phyloP scores from a whole-genome alignment of 371 early-diverging fungal genomes.

The Mucor saturninus region DNA sequence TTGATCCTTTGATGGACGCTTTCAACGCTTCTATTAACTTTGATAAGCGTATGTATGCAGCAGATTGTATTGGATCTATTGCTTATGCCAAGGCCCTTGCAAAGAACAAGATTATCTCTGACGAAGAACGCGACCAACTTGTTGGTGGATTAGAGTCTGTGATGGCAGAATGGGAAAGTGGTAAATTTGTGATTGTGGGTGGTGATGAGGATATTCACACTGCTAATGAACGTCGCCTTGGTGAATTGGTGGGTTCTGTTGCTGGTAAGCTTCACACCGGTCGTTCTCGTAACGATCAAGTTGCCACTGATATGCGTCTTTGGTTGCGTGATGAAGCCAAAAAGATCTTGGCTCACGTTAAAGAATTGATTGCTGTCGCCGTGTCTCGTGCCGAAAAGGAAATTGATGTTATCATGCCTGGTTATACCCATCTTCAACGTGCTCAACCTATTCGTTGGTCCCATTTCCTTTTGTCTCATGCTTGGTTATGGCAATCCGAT shows the following conservation, averaged over 20 bases:
- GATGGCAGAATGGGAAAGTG: constrained; percentile 81
- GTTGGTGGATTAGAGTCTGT: constrained; percentile 79
- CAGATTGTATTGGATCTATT: constrained; percentile 87
- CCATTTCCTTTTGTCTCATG: constrained; percentile 87
- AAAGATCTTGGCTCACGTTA: constrained; percentile 65
- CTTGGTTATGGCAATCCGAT: constrained; percentile 90
- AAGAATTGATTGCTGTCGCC: constrained; percentile 74
- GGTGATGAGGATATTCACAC: constrained; percentile 98
- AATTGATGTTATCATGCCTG: constrained; percentile 93
- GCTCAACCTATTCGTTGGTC: constrained; percentile 98
- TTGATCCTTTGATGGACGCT: constrained; percentile 94
- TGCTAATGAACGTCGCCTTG: constrained; percentile 95
- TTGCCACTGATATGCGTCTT: constrained; percentile 96
- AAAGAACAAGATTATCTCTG: constrained; percentile 75
- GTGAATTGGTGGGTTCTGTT: constrained; percentile 89
- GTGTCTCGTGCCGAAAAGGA: constrained; percentile 85
- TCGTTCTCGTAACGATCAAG: constrained; percentile 94
- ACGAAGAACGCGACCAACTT: constrained; percentile 73
- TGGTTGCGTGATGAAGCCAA: constrained; percentile 87
- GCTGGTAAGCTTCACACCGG: constrained; percentile 98
- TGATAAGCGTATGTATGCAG: constrained; percentile 90
- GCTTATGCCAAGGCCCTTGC: constrained; percentile 90
- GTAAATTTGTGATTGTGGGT: constrained; percentile 73
- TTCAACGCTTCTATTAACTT: constrained; percentile 95
- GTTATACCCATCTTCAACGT: constrained; percentile 98